Evolutionary conservation across 1,284 basidiomycete species (phyloP).

Genomic region (Takashimella tepidaria): DNA sequence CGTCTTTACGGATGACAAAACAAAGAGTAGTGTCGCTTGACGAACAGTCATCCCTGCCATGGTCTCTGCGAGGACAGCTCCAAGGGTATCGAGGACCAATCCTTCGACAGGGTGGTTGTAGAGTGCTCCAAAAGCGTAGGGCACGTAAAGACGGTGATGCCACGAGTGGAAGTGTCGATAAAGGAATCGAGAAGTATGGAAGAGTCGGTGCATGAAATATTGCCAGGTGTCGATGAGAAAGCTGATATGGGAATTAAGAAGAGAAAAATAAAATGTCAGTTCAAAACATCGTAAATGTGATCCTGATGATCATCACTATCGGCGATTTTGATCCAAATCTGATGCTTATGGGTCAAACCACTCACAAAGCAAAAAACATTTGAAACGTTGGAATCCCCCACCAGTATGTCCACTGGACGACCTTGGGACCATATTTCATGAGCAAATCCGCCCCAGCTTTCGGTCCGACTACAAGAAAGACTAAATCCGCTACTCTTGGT

Average conservation of each 20-base stretch:
- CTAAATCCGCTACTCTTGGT: conserved; percentile 48
- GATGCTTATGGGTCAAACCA: too few species aligned
- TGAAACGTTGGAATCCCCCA: conserved; percentile 80
- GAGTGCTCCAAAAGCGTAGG: conserved; percentile 92
- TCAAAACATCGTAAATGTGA: too few species aligned
- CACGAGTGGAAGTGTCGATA: conserved; percentile 91
- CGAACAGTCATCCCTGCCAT: conserved; percentile 68
- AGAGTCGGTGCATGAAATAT: conserved; percentile 87
- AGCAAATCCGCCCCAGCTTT: conserved; percentile 45
- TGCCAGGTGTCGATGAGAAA: conserved; percentile 98
- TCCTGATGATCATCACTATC: too few species aligned
- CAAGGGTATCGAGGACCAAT: conserved; percentile 80
- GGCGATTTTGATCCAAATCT: too few species aligned
- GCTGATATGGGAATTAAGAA: conserved; percentile 50
- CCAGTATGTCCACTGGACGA: conserved; percentile 80
- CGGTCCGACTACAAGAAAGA: conserved; percentile 51
- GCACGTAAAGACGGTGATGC: conserved; percentile 94
- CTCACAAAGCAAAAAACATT: conserved; percentile 78
- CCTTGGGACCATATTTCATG: conserved; percentile 51
- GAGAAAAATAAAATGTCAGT: background rate
- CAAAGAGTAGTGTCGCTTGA: conserved; percentile 80
- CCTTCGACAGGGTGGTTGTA: conserved; percentile 98
- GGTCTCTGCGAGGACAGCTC: conserved; percentile 71
- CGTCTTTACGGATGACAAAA: conserved; percentile 82
- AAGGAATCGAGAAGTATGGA: conserved; percentile 86